These are phyloP conservation scores for Podospora fimiseda DNA, from an alignment of 495 filamentous ascomycete species.

Conservation along the genomic window DNA sequence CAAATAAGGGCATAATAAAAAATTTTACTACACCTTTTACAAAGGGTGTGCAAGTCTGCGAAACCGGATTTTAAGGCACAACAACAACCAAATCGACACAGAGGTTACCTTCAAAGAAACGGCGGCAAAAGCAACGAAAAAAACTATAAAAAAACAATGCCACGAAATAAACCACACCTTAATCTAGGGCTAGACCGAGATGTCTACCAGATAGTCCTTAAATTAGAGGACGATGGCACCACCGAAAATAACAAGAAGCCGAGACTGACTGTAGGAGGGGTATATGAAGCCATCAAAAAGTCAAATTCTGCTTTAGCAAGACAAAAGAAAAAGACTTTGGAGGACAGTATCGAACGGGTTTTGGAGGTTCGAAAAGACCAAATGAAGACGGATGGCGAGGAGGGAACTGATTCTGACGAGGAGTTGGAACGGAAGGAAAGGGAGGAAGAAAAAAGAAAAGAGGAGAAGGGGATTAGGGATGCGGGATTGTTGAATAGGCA, in stretches of 20 bases:
- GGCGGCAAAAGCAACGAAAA: no score
- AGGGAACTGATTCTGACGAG: slow-evolving; percentile 53
- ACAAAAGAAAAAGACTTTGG: slow-evolving; percentile 69
- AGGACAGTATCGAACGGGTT: slow-evolving; percentile 81
- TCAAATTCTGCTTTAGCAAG: slow-evolving; percentile 82
- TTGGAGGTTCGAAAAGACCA: slow-evolving; percentile 69
- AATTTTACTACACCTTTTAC: no score
- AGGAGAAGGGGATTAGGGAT: slow-evolving; percentile 21
- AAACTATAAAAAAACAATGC: not conserved
- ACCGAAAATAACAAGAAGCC: slow-evolving; percentile 25
- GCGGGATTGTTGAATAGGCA: slow-evolving; percentile 28
- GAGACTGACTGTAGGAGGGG: slow-evolving; percentile 50
- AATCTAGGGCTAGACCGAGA: slow-evolving; percentile 35
- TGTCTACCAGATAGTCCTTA: slow-evolving; percentile 68
- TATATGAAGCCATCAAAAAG: slow-evolving; percentile 71
- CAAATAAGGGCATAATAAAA: no score
- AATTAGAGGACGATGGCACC: slow-evolving; percentile 54
- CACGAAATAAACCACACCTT: not conserved
- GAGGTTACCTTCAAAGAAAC: no score
- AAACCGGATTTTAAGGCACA: no score
- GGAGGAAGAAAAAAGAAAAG: slow-evolving; percentile 16
- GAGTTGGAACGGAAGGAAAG: slow-evolving; percentile 56
- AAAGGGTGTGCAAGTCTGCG: no score
- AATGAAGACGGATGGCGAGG: slow-evolving; percentile 43
- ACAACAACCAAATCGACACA: no score